Conservation (phyloP, 192 early-diverging fungal species). For the Backusella mclennaniae region DNA sequence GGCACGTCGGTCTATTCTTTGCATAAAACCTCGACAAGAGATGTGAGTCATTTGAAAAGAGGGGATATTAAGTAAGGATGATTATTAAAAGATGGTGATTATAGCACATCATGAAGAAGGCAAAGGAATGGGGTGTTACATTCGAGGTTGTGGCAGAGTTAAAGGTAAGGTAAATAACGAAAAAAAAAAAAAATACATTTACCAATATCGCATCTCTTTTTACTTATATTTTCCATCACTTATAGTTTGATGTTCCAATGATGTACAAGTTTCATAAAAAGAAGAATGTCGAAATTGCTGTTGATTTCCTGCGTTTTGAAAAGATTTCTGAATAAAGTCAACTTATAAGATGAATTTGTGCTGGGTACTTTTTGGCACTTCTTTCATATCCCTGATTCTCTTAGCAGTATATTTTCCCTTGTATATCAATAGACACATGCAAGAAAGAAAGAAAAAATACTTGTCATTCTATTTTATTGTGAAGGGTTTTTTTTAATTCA, state of each 20-base stretch:
- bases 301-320: constrained; percentile 67
- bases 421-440: too few species aligned
- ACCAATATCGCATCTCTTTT: background rate
- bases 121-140: constrained; percentile 67
- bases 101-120: constrained; percentile 63
- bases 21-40: constrained; percentile 77
- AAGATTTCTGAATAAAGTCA: constrained; percentile 21
- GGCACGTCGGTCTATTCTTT: constrained; percentile 70
- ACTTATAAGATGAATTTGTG: too few species aligned
- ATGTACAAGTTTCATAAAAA: constrained; percentile 84
- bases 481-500: too few species aligned
- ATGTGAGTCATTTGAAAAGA: constrained; percentile 28
- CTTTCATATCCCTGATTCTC: too few species aligned
- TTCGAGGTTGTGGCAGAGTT: constrained; percentile 76
- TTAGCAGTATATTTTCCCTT: too few species aligned
- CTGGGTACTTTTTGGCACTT: too few species aligned
- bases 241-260: constrained; percentile 70
- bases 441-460: too few species aligned
- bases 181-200: too few species aligned
- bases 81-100: background rate
- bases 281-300: constrained; percentile 66
- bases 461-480: too few species aligned
- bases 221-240: background rate
- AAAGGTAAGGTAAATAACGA: constrained; percentile 40
- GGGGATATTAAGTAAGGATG: background rate